Conservation (phyloP, 2,329 filamentous ascomycete genomes). For the Apiospora sp. region DNA sequence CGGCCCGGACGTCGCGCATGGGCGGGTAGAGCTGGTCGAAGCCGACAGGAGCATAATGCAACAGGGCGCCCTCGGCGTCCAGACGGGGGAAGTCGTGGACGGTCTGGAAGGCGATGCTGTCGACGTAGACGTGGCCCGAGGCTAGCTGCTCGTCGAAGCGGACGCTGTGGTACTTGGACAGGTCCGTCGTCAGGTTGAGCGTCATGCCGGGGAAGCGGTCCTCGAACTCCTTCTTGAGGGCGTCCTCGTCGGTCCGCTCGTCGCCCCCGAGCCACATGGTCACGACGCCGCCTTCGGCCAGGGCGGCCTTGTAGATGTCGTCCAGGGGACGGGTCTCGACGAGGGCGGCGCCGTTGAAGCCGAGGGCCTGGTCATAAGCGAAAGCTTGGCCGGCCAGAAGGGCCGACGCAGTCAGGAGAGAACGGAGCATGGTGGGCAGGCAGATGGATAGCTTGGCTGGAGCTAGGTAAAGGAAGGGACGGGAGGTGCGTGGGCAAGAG, state of each 20-base stretch:
- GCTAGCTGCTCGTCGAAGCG: conserved; percentile 55
- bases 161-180: conserved; percentile 63
- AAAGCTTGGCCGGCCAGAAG: conserved; percentile 1
- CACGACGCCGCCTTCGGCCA: conserved; percentile 54
- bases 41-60: conserved; percentile 57
- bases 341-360: conserved; percentile 34
- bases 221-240: conserved; percentile 53
- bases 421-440: background rate
- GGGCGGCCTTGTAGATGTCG: conserved; percentile 57
- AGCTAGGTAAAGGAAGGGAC: background rate
- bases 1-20: conserved; percentile 52
- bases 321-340: conserved; percentile 57
- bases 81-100: conserved; percentile 61
- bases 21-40: conserved; percentile 52
- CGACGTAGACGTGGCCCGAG: conserved; percentile 48
- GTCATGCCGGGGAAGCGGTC: conserved; percentile 56
- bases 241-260: conserved; percentile 48
- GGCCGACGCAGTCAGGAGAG: background rate
- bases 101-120: conserved; percentile 58
- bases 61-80: conserved; percentile 54
- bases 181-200: conserved; percentile 61
- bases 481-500: background rate
- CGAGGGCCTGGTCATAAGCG: conserved; percentile 38
- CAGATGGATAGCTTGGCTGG: background rate
- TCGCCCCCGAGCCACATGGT: conserved; percentile 60